Base-by-base conservation (phyloP, 2,329 filamentous ascomycete species). In the Diaporthe eres region DNA sequence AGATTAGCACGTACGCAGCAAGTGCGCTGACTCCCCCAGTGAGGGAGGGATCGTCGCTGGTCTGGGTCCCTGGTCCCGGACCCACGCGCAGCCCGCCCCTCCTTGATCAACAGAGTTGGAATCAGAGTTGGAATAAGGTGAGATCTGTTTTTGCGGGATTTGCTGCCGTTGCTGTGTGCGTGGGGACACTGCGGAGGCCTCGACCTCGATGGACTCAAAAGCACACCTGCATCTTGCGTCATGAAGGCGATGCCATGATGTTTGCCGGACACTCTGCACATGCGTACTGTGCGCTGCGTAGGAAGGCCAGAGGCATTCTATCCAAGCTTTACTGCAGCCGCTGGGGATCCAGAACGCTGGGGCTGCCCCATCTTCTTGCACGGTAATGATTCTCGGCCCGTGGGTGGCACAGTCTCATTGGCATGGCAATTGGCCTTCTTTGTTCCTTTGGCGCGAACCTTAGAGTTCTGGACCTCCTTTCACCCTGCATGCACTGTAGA, bases 121-220 rank as follows among this genome's bases (percentile, higher is more conserved):
- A 73, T 73, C 71, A 73, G 42, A 63, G 71, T 55, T 63, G 71
- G 57, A 17, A 63, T 49, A 63, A 55, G 22, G 58, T 63, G 57
- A 53, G 71, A 49, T 72, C 44, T 42, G 39, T 51, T 31, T 42
- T 42, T 42, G 47, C 44, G 71, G 42, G 44, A 51, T 63, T 72
- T 53, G 31, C 31, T 72, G 57, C 17, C 22, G 34, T 9, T 42
- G 71, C 28, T 37, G 55, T 22, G 34, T n/a, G 31, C 70, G 55
- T 63, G 65, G 65, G 25, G 65, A 55, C 47, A 8, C 19, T 53
- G 65, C 7, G 34, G 65, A 55, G 65, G 65, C 57, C 53, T 72
- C 58, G 70, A 44, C 70, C 58, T 53, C 7, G 65, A 37, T 55
- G 65, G 65, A 55, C 65, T 55, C 65, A 28, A 9, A 9, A 22